These are phyloP conservation scores for Aspergillus versicolor DNA, from an alignment of 2,329 filamentous ascomycete genomes.

Conservation along the genomic window DNA sequence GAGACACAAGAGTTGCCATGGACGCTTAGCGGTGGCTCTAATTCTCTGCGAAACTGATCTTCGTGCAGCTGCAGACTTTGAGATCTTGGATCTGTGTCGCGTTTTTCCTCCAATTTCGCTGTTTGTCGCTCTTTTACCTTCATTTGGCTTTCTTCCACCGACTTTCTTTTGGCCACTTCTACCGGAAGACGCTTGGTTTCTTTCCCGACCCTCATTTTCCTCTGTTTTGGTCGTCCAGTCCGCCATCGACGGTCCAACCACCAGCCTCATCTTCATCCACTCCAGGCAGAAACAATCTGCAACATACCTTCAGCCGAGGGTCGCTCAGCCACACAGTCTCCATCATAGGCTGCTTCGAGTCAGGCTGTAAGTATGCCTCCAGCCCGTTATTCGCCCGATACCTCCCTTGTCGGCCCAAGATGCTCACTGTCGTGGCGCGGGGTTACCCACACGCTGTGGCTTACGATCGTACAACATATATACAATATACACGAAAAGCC, in stretches of 20 bases:
- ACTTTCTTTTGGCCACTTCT: neutral
- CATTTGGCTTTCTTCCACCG: neutral
- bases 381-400: neutral
- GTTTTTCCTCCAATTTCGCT: neutral
- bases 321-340: conserved; percentile 1
- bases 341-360: neutral
- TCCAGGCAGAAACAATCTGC: conserved; percentile 3
- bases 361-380: neutral
- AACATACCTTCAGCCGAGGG: neutral
- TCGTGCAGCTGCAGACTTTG: neutral
- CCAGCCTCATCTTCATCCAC: conserved; percentile 2
- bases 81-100: neutral
- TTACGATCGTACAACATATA: neutral
- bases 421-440: neutral
- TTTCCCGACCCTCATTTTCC: neutral
- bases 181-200: neutral
- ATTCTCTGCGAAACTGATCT: neutral
- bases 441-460: neutral
- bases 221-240: neutral
- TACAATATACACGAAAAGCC: neutral
- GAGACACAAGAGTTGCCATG: neutral
- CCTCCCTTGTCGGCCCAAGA: neutral
- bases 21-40: conserved; percentile 6
- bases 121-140: neutral
- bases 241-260: neutral